Percentiles rank a stretch among this genome's conserved stretches.
These are phyloP conservation scores for Lablab purpureus DNA, from an alignment of 306 rosid genomes.

Conservation along the genomic window DNA sequence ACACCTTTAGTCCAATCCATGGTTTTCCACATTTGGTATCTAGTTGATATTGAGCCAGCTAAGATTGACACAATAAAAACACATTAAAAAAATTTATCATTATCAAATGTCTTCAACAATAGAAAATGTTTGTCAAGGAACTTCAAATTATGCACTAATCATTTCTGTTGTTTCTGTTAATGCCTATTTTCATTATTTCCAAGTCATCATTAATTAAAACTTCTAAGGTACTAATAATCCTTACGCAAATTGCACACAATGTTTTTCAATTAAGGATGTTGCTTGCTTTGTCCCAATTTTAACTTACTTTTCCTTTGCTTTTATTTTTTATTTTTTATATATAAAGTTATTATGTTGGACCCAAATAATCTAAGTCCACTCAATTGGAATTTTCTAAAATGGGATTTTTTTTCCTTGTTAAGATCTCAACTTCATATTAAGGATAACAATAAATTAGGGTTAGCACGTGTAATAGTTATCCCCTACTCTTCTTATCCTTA, in stretches of 20 bases:
- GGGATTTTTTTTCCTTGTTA: background rate
- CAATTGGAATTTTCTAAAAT: background rate
- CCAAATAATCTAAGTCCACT: background rate
- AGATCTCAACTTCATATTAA: too few species aligned
- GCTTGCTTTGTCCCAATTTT: background rate
- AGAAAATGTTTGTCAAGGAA: background rate
- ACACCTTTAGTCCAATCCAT: background rate
- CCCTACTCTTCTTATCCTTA: too few species aligned
- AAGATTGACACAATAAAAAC: background rate
- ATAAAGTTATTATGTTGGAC: background rate
- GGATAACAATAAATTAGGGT: too few species aligned
- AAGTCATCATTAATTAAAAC: background rate
- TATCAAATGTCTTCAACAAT: conserved; percentile 8
- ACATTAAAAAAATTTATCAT: background rate
- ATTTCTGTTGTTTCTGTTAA: background rate
- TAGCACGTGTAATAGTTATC: too few species aligned
- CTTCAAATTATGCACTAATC: background rate
- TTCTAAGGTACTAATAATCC: background rate
- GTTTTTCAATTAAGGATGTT: background rate
- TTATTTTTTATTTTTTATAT: background rate
- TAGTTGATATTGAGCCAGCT: conserved; percentile 5
- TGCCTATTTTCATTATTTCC: background rate
- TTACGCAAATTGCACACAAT: background rate
- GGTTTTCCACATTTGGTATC: conserved; percentile 4
- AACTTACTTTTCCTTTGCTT: background rate